A percentile compares a stretch with the other conserved stretches of the same genome.
phyloP scores from a whole-genome alignment of 768 basidiomycete species.

The Suillus weaverae region DNA sequence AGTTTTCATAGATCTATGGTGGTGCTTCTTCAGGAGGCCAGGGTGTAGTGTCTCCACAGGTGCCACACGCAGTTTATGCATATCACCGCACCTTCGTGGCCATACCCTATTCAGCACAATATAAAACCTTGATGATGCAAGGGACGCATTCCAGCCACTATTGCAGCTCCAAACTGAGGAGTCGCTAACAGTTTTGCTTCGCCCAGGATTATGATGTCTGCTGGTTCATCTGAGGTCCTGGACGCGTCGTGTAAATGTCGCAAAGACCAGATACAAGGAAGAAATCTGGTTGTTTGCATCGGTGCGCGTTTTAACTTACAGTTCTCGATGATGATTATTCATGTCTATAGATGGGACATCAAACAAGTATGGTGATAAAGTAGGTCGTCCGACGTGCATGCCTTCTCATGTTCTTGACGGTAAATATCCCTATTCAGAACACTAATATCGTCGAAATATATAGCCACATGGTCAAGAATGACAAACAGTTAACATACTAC shows the following conservation, averaged over 20 bases:
- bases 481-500: constrained; percentile 40
- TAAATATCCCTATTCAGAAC: constrained; percentile 30
- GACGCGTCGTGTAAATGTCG: neutral
- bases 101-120: too few relatives aligned
- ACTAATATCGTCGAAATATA: constrained; percentile 44
- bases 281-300: constrained; percentile 32
- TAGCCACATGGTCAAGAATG: constrained; percentile 33
- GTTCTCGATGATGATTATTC: neutral
- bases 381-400: neutral
- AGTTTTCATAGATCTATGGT: neutral
- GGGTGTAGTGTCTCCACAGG: too few relatives aligned
- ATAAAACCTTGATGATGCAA: too few relatives aligned
- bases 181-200: neutral
- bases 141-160: too few relatives aligned
- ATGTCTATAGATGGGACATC: constrained; percentile 30
- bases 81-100: too few relatives aligned
- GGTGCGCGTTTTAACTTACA: neutral
- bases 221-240: too few relatives aligned
- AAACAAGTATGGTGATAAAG: constrained; percentile 36
- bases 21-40: too few relatives aligned
- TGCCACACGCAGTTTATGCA: too few relatives aligned
- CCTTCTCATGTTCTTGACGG: neutral
- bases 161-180: too few relatives aligned
- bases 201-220: neutral
- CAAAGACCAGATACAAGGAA: neutral